Evolutionary conservation across 345 rosid genomes (phyloP), one percentile per base, ranked within the genome.

Genomic region (Lepidium africanum): DNA sequence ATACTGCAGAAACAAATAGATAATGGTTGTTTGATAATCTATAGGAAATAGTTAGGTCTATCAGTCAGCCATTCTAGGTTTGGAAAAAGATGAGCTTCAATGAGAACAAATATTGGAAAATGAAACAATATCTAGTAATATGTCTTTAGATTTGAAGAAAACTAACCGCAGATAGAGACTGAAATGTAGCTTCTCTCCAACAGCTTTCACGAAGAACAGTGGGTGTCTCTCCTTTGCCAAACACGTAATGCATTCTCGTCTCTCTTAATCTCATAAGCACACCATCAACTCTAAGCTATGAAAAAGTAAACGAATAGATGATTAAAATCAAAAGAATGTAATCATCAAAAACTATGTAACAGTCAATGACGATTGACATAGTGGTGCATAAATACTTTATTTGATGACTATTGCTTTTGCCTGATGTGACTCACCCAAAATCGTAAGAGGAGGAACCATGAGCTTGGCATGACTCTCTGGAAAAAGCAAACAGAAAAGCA

Each of bases 241-340:
- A 94, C 69, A 63, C 77, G 59, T 86, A 91, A 66, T 87, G 92
- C 84, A 94, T 69, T 47, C 97, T 87, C 4, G 99, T 91, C 61
- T 94, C 99, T 82, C 99, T 86, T 67, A 94, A 65, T 77, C 99
- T 89, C 96, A 94, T 87, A 21, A 94, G 84, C 56, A 85, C 91
- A 57, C 99, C 99, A 73, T 94, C 99, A 76, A 94, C 99, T 74
- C 99, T 86, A 70, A 91, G 97, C 99, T 94, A 82, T 54, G 49
- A 25, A 25, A 73, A 68, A 7, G 53, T 48, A 61, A 61, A 36
- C 43, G 11, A 53, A 51, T 47, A 15, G 30, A 62, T 25, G 32
- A 55, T 51, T 11, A 43, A 15, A 66, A 7, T 21, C 9, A 12
- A 43, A 46, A 58, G 7, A 5, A 30, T 30, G 33, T 30, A 30